These are phyloP conservation scores for Posidonia oceanica DNA, from an alignment of 116 monocot species.

Conservation along the genomic window DNA sequence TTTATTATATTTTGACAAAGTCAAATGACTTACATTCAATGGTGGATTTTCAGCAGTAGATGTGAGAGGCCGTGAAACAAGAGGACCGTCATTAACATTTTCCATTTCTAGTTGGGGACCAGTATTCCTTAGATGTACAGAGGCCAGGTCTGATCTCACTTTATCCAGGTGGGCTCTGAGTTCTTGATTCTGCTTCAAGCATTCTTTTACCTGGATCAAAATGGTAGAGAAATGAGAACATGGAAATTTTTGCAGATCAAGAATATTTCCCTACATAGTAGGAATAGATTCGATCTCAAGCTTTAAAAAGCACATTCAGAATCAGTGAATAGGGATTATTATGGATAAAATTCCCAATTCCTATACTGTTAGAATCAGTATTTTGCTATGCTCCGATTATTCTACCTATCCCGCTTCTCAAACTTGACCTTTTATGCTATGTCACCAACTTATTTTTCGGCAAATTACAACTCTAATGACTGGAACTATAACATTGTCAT, in stretches of 20 bases:
- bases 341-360: no score
- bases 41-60: slow-evolving; percentile 23
- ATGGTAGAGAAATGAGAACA: neutral
- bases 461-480: no score
- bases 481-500: no score
- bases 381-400: no score
- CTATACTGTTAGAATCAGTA: no score
- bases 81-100: slow-evolving; percentile 13
- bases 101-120: slow-evolving; percentile 15
- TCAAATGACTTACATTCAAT: slow-evolving; percentile 43
- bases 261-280: neutral
- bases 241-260: neutral
- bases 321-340: no score
- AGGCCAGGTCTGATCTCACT: slow-evolving; percentile 46
- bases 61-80: slow-evolving; percentile 15
- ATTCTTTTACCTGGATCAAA: slow-evolving; percentile 63
- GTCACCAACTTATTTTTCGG: no score
- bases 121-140: slow-evolving; percentile 11
- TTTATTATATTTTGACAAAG: neutral
- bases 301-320: no score
- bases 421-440: no score
- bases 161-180: slow-evolving; percentile 58
- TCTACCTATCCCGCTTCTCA: no score
- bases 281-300: no score
- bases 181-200: slow-evolving; percentile 90